A percentile compares a stretch with the other conserved stretches of the same genome.
Evolutionary conservation across 805 yeast genomes (phyloP).

Genomic region (Lipomyces spencermartinsiae): DNA sequence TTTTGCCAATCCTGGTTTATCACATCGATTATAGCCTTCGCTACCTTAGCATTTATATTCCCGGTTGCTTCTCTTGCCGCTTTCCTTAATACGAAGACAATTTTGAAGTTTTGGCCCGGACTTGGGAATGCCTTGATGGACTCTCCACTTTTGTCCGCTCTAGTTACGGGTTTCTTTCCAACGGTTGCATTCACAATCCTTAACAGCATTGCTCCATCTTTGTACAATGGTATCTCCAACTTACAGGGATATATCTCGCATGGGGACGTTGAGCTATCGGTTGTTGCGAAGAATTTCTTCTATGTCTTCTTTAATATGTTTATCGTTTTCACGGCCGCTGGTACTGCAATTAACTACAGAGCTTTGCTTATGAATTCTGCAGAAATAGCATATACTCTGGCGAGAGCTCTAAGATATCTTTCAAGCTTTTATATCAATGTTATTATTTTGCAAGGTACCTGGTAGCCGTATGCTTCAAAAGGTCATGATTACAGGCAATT

Average conservation of each 20-base stretch:
- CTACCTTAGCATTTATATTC: constrained; percentile 74
- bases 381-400: constrained; percentile 83
- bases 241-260: constrained; percentile 89
- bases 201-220: constrained; percentile 81
- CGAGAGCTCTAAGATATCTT: constrained; percentile 77
- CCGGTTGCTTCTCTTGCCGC: constrained; percentile 89
- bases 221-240: constrained; percentile 81
- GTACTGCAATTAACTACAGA: constrained; percentile 84
- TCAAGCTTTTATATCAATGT: constrained; percentile 91
- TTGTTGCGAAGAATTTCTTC: constrained; percentile 91
- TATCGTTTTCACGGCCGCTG: constrained; percentile 90
- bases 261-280: constrained; percentile 89
- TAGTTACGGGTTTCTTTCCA: constrained; percentile 88
- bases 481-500: background rate
- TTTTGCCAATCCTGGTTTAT: constrained; percentile 66
- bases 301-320: constrained; percentile 93
- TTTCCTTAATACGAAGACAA: constrained; percentile 76
- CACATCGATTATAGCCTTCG: constrained; percentile 67
- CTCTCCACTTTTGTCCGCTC: constrained; percentile 73
- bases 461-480: background rate
- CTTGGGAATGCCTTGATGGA: constrained; percentile 70
- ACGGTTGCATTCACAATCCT: constrained; percentile 87
- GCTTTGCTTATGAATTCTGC: constrained; percentile 86
- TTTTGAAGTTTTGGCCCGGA: constrained; percentile 80
- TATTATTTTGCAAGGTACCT: constrained; percentile 68